Percentiles rank a stretch among this genome's conserved stretches.
Evolutionary conservation across 2,329 filamentous ascomycete species (phyloP).

Genomic region (Colletotrichum sp.): DNA sequence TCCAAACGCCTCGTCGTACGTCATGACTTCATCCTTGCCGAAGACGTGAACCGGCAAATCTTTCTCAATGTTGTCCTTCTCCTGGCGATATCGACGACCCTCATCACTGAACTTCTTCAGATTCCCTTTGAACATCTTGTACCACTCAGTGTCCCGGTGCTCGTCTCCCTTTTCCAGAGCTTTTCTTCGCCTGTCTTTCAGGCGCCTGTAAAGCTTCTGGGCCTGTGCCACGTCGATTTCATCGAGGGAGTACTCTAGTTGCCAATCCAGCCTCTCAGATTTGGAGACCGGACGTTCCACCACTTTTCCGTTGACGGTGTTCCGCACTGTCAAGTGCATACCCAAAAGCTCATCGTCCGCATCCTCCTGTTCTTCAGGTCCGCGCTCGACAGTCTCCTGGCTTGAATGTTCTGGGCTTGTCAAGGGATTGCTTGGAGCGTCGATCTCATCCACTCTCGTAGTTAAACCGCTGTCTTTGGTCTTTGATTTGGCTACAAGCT

Average conservation of each 20-base stretch:
- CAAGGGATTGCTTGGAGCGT: background rate
- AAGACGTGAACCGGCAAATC: slow-evolving; percentile 51
- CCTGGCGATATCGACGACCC: slow-evolving; percentile 64
- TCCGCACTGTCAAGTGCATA: slow-evolving; percentile 75
- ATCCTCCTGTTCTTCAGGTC: slow-evolving; percentile 9
- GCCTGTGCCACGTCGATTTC: slow-evolving; percentile 59
- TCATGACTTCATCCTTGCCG: slow-evolving; percentile 40
- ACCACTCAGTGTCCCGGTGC: slow-evolving; percentile 47
- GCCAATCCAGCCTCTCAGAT: slow-evolving; percentile 62
- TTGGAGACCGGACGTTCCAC: slow-evolving; percentile 63
- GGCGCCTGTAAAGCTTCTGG: slow-evolving; percentile 57
- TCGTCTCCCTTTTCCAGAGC: slow-evolving; percentile 46
- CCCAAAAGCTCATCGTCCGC: slow-evolving; percentile 57
- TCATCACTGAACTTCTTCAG: slow-evolving; percentile 47
- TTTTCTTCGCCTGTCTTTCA: slow-evolving; percentile 60
- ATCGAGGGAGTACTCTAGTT: slow-evolving; percentile 77
- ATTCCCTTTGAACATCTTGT: slow-evolving; percentile 49
- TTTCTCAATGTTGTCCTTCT: slow-evolving; percentile 58
- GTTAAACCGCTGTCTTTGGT: background rate
- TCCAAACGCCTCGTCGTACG: slow-evolving; percentile 40
- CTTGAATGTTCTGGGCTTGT: background rate
- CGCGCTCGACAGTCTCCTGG: background rate
- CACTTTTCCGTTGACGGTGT: slow-evolving; percentile 70
- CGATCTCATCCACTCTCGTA: background rate
- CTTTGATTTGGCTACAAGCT: slow-evolving; percentile 42